These are phyloP conservation scores for Gymnopilus junonius DNA, from an alignment of 768 basidiomycete species.

Conservation along the genomic window DNA sequence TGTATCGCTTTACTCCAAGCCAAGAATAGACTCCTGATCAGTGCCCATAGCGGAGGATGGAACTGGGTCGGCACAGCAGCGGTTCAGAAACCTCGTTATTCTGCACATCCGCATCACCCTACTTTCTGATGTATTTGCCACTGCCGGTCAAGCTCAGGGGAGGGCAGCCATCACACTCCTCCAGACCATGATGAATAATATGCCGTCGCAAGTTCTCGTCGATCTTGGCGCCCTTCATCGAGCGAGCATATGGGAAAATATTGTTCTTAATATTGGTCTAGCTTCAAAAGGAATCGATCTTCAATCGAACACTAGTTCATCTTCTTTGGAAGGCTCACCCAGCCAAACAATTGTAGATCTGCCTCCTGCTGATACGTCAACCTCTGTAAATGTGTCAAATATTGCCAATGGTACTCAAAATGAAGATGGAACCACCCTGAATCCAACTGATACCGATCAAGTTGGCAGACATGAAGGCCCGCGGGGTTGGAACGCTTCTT, in stretches of 20 bases:
- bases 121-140: conserved; percentile 87
- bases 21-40: background rate
- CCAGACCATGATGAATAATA: conserved; percentile 70
- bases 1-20: conserved; percentile 23
- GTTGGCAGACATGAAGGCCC: conserved; percentile 47
- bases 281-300: conserved; percentile 57
- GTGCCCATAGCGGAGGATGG: conserved; percentile 44
- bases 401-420: conserved; percentile 36
- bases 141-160: conserved; percentile 81
- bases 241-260: conserved; percentile 86
- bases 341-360: conserved; percentile 46
- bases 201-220: conserved; percentile 63
- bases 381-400: conserved; percentile 34
- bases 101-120: conserved; percentile 81
- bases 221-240: conserved; percentile 84
- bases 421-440: conserved; percentile 15
- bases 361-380: conserved; percentile 35
- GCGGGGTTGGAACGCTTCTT: conserved; percentile 69
- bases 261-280: conserved; percentile 68
- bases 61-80: conserved; percentile 53
- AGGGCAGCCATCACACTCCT: conserved; percentile 76
- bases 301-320: conserved; percentile 43
- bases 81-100: conserved; percentile 74
- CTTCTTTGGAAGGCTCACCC: conserved; percentile 54
- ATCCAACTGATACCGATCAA: conserved; percentile 22